Evolutionary conservation across 129 eudicot genomes (phyloP).

Genomic region (Flaveria trinervia): DNA sequence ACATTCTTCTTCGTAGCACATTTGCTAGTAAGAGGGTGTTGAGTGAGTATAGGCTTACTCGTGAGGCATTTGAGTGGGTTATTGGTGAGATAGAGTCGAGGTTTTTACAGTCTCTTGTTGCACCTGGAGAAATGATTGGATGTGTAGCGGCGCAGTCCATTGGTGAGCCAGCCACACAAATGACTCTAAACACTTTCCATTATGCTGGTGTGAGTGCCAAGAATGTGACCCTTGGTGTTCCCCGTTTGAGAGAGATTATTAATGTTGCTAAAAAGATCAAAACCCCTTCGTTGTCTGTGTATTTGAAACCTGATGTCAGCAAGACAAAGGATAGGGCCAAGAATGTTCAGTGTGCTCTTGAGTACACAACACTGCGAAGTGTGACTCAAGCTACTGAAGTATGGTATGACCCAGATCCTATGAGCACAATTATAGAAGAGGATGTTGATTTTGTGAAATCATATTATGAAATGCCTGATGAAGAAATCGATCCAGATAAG

Average conservation of each 20-base stretch:
- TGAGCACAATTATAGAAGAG: constrained; percentile 89
- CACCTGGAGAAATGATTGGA: constrained; percentile 99
- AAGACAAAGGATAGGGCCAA: constrained; percentile 85
- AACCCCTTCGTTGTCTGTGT: constrained; percentile 95
- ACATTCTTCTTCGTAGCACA: constrained; percentile 89
- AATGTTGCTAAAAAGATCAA: constrained; percentile 96
- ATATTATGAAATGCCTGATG: constrained; percentile 97
- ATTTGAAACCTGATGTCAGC: constrained; percentile 72
- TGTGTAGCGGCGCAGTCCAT: constrained; percentile 99
- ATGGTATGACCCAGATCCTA: constrained; percentile 98
- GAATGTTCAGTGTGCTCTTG: constrained; percentile 90
- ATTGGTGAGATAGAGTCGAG: constrained; percentile 96
- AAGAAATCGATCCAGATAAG: constrained; percentile 85
- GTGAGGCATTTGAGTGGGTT: constrained; percentile 97
- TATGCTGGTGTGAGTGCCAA: constrained; percentile 99
- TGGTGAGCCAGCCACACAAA: constrained; percentile 98
- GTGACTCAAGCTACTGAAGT: constrained; percentile 99
- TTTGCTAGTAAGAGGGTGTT: constrained; percentile 87
- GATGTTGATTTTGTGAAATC: constrained; percentile 96
- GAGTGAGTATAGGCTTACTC: constrained; percentile 76
- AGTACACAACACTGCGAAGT: constrained; percentile 86
- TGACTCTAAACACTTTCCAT: constrained; percentile 95
- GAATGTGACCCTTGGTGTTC: constrained; percentile 96
- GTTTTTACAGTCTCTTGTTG: constrained; percentile 89
- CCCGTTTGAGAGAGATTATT: constrained; percentile 90